phyloP scores from a whole-genome alignment of 106 monocot genomes.

The Dactylorhiza incarnata region DNA sequence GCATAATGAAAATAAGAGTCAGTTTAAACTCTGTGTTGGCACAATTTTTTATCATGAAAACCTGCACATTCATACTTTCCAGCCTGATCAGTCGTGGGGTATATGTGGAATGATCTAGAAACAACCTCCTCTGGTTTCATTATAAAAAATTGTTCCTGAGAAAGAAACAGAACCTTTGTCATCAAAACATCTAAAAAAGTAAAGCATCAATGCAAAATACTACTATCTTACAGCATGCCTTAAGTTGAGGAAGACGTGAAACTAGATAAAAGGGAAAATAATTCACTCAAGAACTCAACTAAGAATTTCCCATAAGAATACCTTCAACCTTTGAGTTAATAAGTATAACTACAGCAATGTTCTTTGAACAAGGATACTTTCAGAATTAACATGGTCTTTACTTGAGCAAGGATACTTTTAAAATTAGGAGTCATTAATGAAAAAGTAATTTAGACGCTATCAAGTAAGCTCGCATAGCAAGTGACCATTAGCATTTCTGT shows the following conservation, averaged over 20 bases:
- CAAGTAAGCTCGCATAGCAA: too few species aligned
- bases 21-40: neutral
- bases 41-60: constrained; percentile 12
- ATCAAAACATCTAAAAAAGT: neutral
- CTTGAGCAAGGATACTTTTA: neutral
- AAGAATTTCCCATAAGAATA: neutral
- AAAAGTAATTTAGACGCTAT: too few species aligned
- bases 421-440: neutral
- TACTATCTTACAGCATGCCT: neutral
- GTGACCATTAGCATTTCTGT: too few species aligned
- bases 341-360: neutral
- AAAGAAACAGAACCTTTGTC: neutral
- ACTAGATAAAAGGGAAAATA: neutral
- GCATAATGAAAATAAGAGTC: neutral
- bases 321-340: neutral
- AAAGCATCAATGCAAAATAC: neutral
- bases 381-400: neutral
- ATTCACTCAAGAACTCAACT: neutral
- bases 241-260: neutral
- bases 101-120: constrained; percentile 62
- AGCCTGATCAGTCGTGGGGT: constrained; percentile 81
- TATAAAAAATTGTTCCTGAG: constrained; percentile 87
- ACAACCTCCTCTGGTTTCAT: constrained; percentile 77
- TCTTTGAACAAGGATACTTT: neutral
- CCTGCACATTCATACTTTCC: constrained; percentile 87